Evolutionary conservation across 2,329 filamentous ascomycete genomes (phyloP), one percentile per base, ranked within the genome.

Genomic region (Akanthomyces muscarius): DNA sequence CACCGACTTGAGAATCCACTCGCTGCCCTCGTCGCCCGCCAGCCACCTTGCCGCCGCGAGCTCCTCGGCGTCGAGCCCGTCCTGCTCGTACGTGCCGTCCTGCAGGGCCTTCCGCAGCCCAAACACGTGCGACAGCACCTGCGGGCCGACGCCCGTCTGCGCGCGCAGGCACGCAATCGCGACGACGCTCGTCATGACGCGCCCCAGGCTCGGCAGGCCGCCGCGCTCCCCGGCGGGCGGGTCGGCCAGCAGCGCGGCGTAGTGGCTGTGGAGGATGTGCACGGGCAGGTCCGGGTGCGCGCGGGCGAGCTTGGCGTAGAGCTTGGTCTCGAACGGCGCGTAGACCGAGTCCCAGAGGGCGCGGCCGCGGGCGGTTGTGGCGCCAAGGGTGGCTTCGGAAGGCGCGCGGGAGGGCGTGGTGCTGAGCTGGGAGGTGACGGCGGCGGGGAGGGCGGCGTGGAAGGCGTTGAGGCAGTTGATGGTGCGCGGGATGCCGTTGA

Each of bases 381-480:
- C 74, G 14, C 81, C 74, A 52, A 92, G 76, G 67, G 86, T 89
- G 11, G 77, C 69, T 0, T 78, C 68, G 0, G 78, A 82, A 1
- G 84, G 77, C 2, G 72, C 68, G 52, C 89, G 84, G 10, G 87
- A 86, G 0, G 88, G 79, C 33, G 70, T 75, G 0, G 80, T 86
- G 63, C 81, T 81, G 4, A 94, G 81, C 5, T 74, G 71, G 1
- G 78, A 71, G 3, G 79, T 73, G 5, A 92, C 77, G 5, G 82
- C 75, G 0, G 76, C 64, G 0, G 89, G 87, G 0, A 95, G 83
- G 33, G 80, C 78, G 45, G 81, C 79, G 69, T 83, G 81, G 79
- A 93, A 92, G 28, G 86, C 86, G 69, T 87, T 88, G 2, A 96
- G 86, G 69, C 85, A 88, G 81, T 95, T 95, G 78, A 95, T 95